phyloP scores from a whole-genome alignment of 768 basidiomycete species.

The Infundibulicybe gibba region DNA sequence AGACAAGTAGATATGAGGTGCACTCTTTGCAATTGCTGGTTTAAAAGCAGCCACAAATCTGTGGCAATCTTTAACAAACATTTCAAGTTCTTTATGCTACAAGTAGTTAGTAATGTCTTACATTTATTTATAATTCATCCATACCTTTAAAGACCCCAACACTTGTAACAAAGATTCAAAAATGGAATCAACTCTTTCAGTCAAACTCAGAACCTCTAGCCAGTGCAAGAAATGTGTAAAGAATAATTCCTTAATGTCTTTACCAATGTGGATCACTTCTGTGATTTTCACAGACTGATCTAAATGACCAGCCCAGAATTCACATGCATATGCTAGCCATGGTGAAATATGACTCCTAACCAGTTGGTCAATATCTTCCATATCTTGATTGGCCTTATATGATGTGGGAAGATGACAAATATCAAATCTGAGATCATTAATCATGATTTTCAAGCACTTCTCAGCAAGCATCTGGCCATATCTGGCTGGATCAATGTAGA shows the following conservation, averaged over 20 bases:
- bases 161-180: conserved; percentile 1
- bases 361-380: no score
- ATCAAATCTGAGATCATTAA: conserved; percentile 18
- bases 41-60: conserved; percentile 27
- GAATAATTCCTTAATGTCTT: conserved; percentile 28
- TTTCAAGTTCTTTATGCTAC: not conserved
- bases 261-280: conserved; percentile 30
- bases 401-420: conserved; percentile 33
- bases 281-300: no score
- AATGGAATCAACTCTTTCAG: conserved; percentile 7
- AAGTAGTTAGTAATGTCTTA: no score
- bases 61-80: conserved; percentile 14
- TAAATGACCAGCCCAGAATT: no score
- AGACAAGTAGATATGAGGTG: conserved; percentile 37
- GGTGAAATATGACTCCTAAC: conserved; percentile 21
- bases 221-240: no score
- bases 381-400: conserved; percentile 19
- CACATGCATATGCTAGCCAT: no score
- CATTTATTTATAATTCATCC: no score
- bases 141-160: not conserved
- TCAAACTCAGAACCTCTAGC: conserved; percentile 29
- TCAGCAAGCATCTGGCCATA: not conserved
- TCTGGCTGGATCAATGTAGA: not conserved
- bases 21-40: conserved; percentile 18
- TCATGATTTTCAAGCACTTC: conserved; percentile 23